Evolutionary conservation across 352 stramenopile genomes (phyloP).

Genomic region (Blastocystis sp.): DNA sequence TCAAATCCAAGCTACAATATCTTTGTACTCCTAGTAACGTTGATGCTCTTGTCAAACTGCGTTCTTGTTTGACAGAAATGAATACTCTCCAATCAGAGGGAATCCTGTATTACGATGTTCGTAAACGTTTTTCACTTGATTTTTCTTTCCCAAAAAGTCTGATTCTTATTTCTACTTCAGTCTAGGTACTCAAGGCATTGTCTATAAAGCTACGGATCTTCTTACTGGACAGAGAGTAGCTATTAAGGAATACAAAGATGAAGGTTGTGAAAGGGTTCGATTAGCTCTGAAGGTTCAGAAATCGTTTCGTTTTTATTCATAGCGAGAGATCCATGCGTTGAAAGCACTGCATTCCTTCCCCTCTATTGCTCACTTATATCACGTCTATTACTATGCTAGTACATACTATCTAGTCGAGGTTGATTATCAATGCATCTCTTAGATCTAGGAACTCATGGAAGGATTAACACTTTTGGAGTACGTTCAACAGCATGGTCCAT

Average conservation of each 20-base stretch:
- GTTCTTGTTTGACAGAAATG: background rate
- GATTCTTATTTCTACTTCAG: too few species aligned
- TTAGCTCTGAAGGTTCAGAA: too few species aligned
- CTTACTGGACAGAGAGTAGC: background rate
- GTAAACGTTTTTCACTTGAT: too few species aligned
- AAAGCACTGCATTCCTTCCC: background rate
- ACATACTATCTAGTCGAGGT: background rate
- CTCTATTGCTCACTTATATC: background rate
- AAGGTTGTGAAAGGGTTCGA: too few species aligned
- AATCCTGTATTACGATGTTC: too few species aligned
- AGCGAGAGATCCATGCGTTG: background rate
- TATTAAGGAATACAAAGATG: background rate
- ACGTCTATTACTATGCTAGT: background rate
- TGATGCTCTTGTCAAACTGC: background rate
- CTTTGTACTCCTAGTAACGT: background rate
- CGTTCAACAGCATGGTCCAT: slow-evolving; percentile 4
- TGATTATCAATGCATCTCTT: background rate
- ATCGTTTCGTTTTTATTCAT: background rate
- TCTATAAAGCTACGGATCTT: background rate
- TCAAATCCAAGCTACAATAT: background rate
- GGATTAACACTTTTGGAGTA: background rate
- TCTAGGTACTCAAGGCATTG: background rate
- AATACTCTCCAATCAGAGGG: background rate
- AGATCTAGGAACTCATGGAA: background rate
- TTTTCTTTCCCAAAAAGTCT: too few species aligned